Percentiles rank a stretch among this genome's conserved stretches.
phyloP scores from a whole-genome alignment of 78 protist species.

The Cavenderia fasciculata region DNA sequence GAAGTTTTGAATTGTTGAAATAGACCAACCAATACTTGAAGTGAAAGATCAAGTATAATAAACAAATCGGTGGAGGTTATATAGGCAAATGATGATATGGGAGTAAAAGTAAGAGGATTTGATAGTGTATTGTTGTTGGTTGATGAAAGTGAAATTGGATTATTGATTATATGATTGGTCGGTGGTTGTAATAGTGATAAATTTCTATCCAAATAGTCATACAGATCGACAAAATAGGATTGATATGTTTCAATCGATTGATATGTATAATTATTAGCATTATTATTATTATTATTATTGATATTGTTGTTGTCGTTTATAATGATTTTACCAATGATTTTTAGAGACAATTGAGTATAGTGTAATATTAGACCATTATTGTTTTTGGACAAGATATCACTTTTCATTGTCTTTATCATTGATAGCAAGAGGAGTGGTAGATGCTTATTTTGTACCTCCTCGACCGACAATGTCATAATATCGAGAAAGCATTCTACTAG shows the following conservation, averaged over 20 bases:
- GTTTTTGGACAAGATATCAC: neutral
- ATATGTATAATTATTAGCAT: neutral
- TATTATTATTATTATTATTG: neutral
- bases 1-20: constrained; percentile 32
- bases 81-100: neutral
- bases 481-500: constrained; percentile 41
- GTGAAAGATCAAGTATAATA: constrained; percentile 40
- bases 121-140: too few species aligned
- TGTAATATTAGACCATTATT: constrained; percentile 34
- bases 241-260: constrained; percentile 38
- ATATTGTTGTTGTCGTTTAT: neutral
- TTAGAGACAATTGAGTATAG: constrained; percentile 34
- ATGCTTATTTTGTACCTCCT: constrained; percentile 54
- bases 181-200: neutral
- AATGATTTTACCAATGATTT: constrained; percentile 56
- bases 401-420: constrained; percentile 6
- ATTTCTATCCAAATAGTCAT: neutral
- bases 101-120: too few species aligned
- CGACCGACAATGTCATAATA: constrained; percentile 38
- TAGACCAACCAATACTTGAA: constrained; percentile 53
- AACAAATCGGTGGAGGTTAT: constrained; percentile 20
- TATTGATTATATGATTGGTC: neutral
- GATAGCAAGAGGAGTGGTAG: constrained; percentile 34
- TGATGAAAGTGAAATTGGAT: neutral
- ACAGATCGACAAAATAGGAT: constrained; percentile 29